A percentile compares a stretch with the other conserved stretches of the same genome.
These are phyloP conservation scores for Fusarium albosuccineum DNA, from an alignment of 2,329 filamentous ascomycete species.

Conservation along the genomic window DNA sequence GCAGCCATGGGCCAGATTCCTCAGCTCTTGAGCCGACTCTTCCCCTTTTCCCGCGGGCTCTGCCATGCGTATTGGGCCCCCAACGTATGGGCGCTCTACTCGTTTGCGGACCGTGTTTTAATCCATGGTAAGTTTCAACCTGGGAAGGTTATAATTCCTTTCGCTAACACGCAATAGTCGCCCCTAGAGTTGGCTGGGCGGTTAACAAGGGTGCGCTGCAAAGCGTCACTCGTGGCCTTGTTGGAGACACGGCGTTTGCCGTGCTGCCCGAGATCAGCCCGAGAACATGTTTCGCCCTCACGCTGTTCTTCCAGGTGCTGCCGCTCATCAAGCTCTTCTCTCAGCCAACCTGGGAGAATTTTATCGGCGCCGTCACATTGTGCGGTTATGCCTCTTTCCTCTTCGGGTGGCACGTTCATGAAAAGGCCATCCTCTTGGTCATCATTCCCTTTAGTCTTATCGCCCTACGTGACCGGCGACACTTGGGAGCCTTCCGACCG, in stretches of 20 bases:
- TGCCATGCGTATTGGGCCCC: slow-evolving; percentile 99
- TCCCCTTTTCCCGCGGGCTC: slow-evolving; percentile 92
- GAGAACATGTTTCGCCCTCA: slow-evolving; percentile 83
- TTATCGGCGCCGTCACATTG: slow-evolving; percentile 89
- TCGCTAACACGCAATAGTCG: slow-evolving; percentile 66
- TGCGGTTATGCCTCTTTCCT: slow-evolving; percentile 97
- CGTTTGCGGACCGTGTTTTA: slow-evolving; percentile 85
- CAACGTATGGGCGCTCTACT: slow-evolving; percentile 97
- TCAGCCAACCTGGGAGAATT: slow-evolving; percentile 86
- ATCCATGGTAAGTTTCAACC: slow-evolving; percentile 75
- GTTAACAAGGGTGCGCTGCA: slow-evolving; percentile 81
- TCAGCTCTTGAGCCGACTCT: slow-evolving; percentile 86
- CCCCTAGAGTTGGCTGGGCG: slow-evolving; percentile 81
- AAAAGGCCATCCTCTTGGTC: slow-evolving; percentile 94
- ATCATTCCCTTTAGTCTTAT: slow-evolving; percentile 96
- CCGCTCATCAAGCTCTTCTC: slow-evolving; percentile 86
- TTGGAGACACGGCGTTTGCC: slow-evolving; percentile 94
- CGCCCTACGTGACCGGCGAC: slow-evolving; percentile 88
- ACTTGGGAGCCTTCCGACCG: slow-evolving; percentile 91
- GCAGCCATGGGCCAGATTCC: slow-evolving; percentile 82
- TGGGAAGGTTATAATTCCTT: neutral
- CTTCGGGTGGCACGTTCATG: slow-evolving; percentile 98
- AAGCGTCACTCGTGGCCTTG: slow-evolving; percentile 91
- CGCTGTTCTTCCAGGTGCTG: slow-evolving; percentile 83
- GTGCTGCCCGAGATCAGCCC: slow-evolving; percentile 90